Percentiles rank a stretch among this genome's conserved stretches.
These are phyloP conservation scores for Geum urbanum DNA, from an alignment of 306 rosid species.

Conservation along the genomic window DNA sequence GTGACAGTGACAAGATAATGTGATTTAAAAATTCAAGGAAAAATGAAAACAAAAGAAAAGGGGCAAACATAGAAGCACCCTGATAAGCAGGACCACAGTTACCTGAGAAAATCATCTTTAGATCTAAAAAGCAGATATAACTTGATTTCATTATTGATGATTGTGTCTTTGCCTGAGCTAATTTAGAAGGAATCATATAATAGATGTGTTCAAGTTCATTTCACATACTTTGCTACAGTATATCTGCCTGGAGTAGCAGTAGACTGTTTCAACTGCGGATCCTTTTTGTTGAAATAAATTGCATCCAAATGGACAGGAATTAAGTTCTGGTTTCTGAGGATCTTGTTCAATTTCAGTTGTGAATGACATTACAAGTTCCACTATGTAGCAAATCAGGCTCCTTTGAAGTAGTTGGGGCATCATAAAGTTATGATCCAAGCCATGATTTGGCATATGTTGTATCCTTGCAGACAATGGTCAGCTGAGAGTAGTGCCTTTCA, in stretches of 20 bases:
- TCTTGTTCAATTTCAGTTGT: constrained; percentile 6
- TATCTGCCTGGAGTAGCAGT: too few species aligned
- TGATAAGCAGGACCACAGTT: constrained; percentile 4
- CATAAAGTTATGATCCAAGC: constrained; percentile 15
- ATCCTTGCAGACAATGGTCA: constrained; percentile 24
- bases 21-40: background rate
- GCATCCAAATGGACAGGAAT: background rate
- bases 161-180: background rate
- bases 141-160: background rate
- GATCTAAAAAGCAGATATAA: background rate
- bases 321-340: background rate
- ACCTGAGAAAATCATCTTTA: background rate
- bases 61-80: background rate
- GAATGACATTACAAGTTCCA: constrained; percentile 11
- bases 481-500: constrained; percentile 8
- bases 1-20: constrained; percentile 6
- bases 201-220: background rate
- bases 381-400: constrained; percentile 17
- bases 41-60: background rate
- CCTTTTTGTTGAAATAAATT: background rate
- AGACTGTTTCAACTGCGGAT: background rate
- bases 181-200: background rate
- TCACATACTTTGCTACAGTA: background rate
- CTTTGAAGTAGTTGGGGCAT: constrained; percentile 28
- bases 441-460: constrained; percentile 27